Conservation (phyloP, 306 rosid species). For the Vigna unguiculata region DNA sequence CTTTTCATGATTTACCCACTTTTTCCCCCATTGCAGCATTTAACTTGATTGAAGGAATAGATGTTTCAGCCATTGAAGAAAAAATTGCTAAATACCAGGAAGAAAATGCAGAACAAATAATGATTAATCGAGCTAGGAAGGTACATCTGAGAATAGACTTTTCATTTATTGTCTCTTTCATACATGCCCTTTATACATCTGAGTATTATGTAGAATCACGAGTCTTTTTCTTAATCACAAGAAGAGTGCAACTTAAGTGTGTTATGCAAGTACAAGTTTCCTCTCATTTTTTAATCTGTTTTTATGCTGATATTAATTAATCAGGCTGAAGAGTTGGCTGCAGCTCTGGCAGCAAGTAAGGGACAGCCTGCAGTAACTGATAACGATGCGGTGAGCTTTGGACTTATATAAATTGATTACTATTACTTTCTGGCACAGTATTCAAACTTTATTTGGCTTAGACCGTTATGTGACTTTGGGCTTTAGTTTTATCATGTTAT, state of each 20-base stretch:
- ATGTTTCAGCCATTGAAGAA: constrained; percentile 74
- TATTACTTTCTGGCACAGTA: constrained; percentile 11
- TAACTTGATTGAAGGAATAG: constrained; percentile 79
- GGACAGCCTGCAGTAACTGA: constrained; percentile 68
- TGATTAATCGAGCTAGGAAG: constrained; percentile 88
- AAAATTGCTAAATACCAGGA: constrained; percentile 78
- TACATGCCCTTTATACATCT: background rate
- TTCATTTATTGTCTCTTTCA: constrained; percentile 17
- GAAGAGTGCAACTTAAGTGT: constrained; percentile 21
- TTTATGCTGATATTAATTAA: constrained; percentile 40
- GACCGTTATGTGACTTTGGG: constrained; percentile 12
- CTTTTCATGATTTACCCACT: background rate
- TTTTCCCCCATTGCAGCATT: constrained; percentile 57
- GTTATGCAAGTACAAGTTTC: background rate
- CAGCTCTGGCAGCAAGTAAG: constrained; percentile 85
- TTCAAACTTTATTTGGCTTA: constrained; percentile 21
- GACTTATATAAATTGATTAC: constrained; percentile 13
- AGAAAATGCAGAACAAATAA: constrained; percentile 91
- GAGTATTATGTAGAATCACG: background rate
- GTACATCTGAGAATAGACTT: constrained; percentile 46
- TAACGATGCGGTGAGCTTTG: constrained; percentile 67
- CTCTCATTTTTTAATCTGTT: constrained; percentile 25
- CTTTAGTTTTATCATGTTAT: constrained; percentile 14
- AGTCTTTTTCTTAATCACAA: background rate
- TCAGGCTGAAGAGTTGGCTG: constrained; percentile 96